Evolutionary conservation across 352 stramenopile species (phyloP), one percentile per base, ranked within the genome.

Genomic region (Phytophthora meadii): DNA sequence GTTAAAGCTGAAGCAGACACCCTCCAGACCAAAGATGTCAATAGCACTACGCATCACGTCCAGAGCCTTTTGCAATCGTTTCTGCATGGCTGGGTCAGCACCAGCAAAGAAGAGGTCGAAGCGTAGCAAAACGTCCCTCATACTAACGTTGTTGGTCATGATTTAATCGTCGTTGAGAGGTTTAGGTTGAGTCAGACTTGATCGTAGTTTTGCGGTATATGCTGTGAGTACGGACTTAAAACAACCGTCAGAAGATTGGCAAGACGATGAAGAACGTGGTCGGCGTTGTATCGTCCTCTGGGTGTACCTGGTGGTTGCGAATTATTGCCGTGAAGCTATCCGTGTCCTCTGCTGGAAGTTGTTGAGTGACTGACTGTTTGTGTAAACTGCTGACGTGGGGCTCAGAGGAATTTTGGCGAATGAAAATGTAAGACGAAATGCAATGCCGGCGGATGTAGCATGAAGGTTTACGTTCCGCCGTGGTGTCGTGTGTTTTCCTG

Each of bases 1-100:
- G 61, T 98, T 98, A 70, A 98, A 98, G 70, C 85, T 96, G 44
- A 98, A 94, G 65, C 81, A 90, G 10, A 92, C 68, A 50, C 82
- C 76, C 22, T 91, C 84, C 15, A 92, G 61, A 2, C 79, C 81
- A 24, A 94, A 92, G 52, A 94, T 92, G 68, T 94, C 87, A 45
- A 92, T 87, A 48, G 83, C 79, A 58, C 87, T 88, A 59, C 88
- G 77, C 45, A 92, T 77, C 58, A 92, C 80, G 49, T 93, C 80
- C 27, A 94, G 72, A 30, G 87, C 80, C 56, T 87, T 88, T 24
- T 89, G 79, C 47, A 94, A 56, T 14, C 82, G 75, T 42, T 50
- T 61, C 22, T 82, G 79, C 61, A 70, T 89, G 27, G 66, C 44
- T 15, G 61, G 40, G 61, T 90, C 82, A 44, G 72, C 67, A 0